Evolutionary conservation across 2,329 filamentous ascomycete genomes (phyloP).

Genomic region (Fusarium anguioides): DNA sequence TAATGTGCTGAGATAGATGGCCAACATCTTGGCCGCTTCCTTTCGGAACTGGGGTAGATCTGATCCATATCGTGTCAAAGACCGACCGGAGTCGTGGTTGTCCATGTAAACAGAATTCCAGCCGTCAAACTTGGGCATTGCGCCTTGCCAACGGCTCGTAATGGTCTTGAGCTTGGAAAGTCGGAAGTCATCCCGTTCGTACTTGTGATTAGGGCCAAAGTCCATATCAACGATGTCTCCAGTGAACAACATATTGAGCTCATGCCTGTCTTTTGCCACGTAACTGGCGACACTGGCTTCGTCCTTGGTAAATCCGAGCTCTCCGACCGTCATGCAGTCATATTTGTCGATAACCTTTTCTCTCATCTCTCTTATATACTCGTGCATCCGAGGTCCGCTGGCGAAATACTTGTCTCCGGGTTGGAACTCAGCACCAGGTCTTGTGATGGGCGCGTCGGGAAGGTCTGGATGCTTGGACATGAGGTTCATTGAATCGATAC

Average conservation of each 20-base stretch:
- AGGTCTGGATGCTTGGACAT: slow-evolving; percentile 70
- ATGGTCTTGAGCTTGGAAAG: slow-evolving; percentile 51
- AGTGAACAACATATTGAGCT: slow-evolving; percentile 46
- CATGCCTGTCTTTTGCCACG: slow-evolving; percentile 57
- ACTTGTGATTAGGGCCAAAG: slow-evolving; percentile 48
- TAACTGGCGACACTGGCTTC: slow-evolving; percentile 58
- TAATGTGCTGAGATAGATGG: slow-evolving; percentile 52
- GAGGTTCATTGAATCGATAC: slow-evolving; percentile 74
- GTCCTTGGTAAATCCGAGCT: slow-evolving; percentile 49
- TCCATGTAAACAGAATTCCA: slow-evolving; percentile 66
- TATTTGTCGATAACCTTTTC: slow-evolving; percentile 60
- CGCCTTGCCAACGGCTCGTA: slow-evolving; percentile 52
- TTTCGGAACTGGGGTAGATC: slow-evolving; percentile 53
- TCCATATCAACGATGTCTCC: slow-evolving; percentile 45
- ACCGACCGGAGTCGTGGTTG: slow-evolving; percentile 66
- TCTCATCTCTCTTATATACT: slow-evolving; percentile 39
- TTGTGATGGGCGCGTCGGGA: slow-evolving; percentile 60
- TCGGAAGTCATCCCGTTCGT: slow-evolving; percentile 56
- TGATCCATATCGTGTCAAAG: slow-evolving; percentile 60
- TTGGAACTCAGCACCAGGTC: slow-evolving; percentile 50
- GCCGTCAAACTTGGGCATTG: slow-evolving; percentile 51
- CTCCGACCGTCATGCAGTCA: slow-evolving; percentile 63
- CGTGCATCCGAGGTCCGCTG: slow-evolving; percentile 66
- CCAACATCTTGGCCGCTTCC: slow-evolving; percentile 60
- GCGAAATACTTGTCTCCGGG: slow-evolving; percentile 57